A percentile compares a stretch with the other conserved stretches of the same genome.
Evolutionary conservation across 2,329 filamentous ascomycete genomes (phyloP).

Genomic region (Hirsutella minnesotensis): DNA sequence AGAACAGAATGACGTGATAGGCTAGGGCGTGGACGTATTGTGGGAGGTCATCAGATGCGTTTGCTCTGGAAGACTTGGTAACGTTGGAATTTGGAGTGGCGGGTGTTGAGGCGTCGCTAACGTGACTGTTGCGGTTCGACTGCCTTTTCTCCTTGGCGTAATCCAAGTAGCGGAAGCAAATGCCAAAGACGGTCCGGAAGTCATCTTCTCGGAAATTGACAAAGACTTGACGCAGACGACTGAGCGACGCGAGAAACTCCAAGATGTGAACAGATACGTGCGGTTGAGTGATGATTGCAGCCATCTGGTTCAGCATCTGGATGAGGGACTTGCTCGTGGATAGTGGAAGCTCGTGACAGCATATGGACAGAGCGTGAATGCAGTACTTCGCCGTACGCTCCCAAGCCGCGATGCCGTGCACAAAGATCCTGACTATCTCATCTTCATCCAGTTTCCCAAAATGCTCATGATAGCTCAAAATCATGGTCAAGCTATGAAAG

Average conservation of each 20-base stretch:
- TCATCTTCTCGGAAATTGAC: conserved; percentile 86
- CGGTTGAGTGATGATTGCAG: conserved; percentile 88
- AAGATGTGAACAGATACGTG: conserved; percentile 89
- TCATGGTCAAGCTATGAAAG: conserved; percentile 74
- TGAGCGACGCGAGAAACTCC: conserved; percentile 85
- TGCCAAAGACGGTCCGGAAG: conserved; percentile 87
- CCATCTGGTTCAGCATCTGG: conserved; percentile 83
- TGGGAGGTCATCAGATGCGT: conserved; percentile 59
- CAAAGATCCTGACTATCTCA: conserved; percentile 76
- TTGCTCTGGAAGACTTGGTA: conserved; percentile 12
- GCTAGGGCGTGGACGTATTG: conserved; percentile 91
- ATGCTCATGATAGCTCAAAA: conserved; percentile 80
- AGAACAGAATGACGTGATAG: conserved; percentile 92
- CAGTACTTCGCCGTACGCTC: conserved; percentile 84
- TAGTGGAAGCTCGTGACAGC: conserved; percentile 84
- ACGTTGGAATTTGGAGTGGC: conserved; percentile 8
- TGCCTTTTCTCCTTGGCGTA: conserved; percentile 62
- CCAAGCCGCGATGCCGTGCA: conserved; percentile 71
- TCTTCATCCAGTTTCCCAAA: conserved; percentile 81
- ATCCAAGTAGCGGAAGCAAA: conserved; percentile 88
- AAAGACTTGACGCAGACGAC: conserved; percentile 72
- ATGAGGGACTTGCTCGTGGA: conserved; percentile 79
- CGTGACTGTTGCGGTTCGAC: conserved; percentile 31
- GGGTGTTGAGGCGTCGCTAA: conserved; percentile 28
- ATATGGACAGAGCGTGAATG: conserved; percentile 89